A percentile compares a stretch with the other conserved stretches of the same genome.
phyloP scores from a whole-genome alignment of 208 protist genomes.

The Trypanosoma grayi region DNA sequence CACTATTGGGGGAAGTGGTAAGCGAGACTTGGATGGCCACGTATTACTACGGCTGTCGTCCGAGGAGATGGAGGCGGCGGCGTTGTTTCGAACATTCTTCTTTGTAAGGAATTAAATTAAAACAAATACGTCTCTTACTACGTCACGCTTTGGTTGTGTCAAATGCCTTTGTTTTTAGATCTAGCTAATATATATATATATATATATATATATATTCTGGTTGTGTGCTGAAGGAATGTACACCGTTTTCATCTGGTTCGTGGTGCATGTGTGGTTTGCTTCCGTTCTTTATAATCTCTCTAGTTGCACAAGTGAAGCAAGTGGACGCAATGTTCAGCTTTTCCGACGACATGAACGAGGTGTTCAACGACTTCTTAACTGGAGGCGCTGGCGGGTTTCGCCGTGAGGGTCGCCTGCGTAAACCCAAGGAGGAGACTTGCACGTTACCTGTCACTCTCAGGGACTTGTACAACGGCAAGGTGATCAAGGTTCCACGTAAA shows the following conservation, averaged over 20 bases:
- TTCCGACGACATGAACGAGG: conserved; percentile 42
- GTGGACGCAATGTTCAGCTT: conserved; percentile 34
- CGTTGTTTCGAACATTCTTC: conserved; percentile 60
- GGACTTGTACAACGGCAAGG: conserved; percentile 83
- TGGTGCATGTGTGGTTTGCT: no score
- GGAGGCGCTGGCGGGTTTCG: conserved; percentile 11
- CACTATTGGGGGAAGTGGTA: conserved; percentile 17
- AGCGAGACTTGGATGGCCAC: conserved; percentile 28
- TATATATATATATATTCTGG: conserved; percentile 11
- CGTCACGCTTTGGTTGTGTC: no score
- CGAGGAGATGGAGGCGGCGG: conserved; percentile 43
- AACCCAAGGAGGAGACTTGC: conserved; percentile 22
- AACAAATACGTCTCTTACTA: not conserved
- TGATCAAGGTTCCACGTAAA: conserved; percentile 34
- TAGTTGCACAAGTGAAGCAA: not conserved
- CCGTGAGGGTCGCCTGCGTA: conserved; percentile 17
- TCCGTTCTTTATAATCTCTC: conserved; percentile 22
- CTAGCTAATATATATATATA: not conserved
- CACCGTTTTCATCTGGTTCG: no score
- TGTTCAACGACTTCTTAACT: conserved; percentile 20
- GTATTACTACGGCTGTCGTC: conserved; percentile 21
- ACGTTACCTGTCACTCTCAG: conserved; percentile 64
- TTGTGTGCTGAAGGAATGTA: no score
- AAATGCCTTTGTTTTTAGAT: not conserved
- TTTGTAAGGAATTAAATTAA: conserved; percentile 37